These are phyloP conservation scores for Neoboletus magnificus DNA, from an alignment of 768 basidiomycete species.

Conservation along the genomic window DNA sequence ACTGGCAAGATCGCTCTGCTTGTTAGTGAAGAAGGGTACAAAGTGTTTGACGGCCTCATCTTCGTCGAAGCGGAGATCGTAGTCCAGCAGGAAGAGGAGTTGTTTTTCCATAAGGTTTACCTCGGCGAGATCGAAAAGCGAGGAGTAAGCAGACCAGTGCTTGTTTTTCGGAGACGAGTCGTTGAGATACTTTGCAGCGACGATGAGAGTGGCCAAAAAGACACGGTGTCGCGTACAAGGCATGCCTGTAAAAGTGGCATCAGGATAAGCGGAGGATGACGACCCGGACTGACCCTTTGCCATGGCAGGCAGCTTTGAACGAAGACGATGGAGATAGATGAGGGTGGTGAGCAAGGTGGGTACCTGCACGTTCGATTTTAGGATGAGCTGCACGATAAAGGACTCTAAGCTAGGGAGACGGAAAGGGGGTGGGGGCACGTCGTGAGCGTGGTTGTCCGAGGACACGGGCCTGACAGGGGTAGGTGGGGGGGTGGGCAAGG, in stretches of 20 bases:
- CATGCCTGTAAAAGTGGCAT: slow-evolving; percentile 46
- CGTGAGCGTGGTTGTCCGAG: slow-evolving; percentile 31
- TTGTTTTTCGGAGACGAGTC: slow-evolving; percentile 94
- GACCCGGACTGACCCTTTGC: slow-evolving; percentile 66
- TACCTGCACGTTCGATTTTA: slow-evolving; percentile 83
- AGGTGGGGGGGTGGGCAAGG: slow-evolving; percentile 64
- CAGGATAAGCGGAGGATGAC: slow-evolving; percentile 6
- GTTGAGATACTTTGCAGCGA: slow-evolving; percentile 95
- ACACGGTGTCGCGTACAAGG: slow-evolving; percentile 93
- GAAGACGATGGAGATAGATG: slow-evolving; percentile 87
- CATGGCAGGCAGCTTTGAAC: slow-evolving; percentile 71
- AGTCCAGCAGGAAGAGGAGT: slow-evolving; percentile 88
- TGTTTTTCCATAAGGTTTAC: slow-evolving; percentile 98
- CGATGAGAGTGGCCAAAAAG: slow-evolving; percentile 93
- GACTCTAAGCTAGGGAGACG: slow-evolving; percentile 66
- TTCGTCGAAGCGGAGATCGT: slow-evolving; percentile 88
- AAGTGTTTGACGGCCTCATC: slow-evolving; percentile 70
- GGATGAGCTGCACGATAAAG: slow-evolving; percentile 81
- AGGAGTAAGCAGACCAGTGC: slow-evolving; percentile 84
- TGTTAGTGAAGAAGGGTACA: slow-evolving; percentile 56
- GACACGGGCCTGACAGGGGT: slow-evolving; percentile 51
- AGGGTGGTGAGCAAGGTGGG: slow-evolving; percentile 88
- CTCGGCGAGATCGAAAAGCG: slow-evolving; percentile 70
- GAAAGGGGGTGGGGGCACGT: slow-evolving; percentile 21
- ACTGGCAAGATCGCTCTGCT: slow-evolving; percentile 15